Evolutionary conservation across 441 rosid genomes (phyloP), one percentile per base, ranked within the genome.

Genomic region (Gossypium laxum): DNA sequence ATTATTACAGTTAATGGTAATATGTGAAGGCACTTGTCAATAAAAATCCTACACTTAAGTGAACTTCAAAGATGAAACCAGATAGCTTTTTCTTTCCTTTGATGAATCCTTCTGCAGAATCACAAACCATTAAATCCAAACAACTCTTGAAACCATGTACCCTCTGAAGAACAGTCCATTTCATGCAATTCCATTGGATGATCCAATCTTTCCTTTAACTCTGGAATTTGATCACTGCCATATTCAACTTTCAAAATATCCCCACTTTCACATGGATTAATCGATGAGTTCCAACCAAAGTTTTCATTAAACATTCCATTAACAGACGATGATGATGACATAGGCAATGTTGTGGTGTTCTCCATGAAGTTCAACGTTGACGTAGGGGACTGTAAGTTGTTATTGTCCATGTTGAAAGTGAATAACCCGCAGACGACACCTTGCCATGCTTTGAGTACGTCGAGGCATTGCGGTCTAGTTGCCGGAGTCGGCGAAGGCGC

Each of bases 371-470:
- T 72, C 71, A 75, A 68, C 6, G 80, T 80, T 1, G 85, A 80
- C 0, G 81, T 82, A 1, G 85, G 85, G 2, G 85, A 84, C 58
- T 80, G 81, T 14, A 85, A 80, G 51, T 12, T 71, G 67, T 51
- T 52, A 43, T 21, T 71, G 64, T 47, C 57, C 34, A 26, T 1
- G 6, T 24, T 45, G 19, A 60, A 47, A 12, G 48, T 54, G 24
- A 79, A 77, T 75, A 72, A 70, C n/a, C 74, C 75, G 5, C 52
- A 54, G 19, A 77, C 83, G 0, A 73, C 61, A 5, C 81, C 80
- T 71, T 80, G 81, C 84, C 82, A 82, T 0, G 85, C 81, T 79
- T 79, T 80, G 38, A 84, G 75, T 0, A 83, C 77, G 78, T 81
- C 82, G 5, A 78, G 82, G 66, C 80, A 76, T 57, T 59, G 81